Evolutionary conservation across 2,329 filamentous ascomycete genomes (phyloP).

Genomic region (Juglanconis oblonga): DNA sequence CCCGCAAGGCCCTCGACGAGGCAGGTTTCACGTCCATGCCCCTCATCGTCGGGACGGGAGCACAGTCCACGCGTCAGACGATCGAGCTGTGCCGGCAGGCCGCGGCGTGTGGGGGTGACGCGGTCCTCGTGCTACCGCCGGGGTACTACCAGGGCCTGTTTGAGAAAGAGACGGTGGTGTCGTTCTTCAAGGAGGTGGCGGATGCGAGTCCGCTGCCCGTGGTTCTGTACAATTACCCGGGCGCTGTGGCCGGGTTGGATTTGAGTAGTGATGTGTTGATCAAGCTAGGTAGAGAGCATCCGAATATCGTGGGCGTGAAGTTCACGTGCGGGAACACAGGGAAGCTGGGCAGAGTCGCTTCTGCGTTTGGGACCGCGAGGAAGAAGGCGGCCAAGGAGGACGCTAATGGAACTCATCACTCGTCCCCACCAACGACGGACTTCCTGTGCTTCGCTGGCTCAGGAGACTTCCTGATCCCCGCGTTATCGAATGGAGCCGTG

Average conservation of each 20-base stretch:
- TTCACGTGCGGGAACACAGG: conserved; percentile 57
- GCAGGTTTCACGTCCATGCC: conserved; percentile 57
- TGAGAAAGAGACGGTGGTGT: conserved; percentile 49
- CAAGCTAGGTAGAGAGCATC: conserved; percentile 41
- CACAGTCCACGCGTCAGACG: conserved; percentile 64
- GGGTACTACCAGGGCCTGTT: conserved; percentile 64
- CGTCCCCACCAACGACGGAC: background rate
- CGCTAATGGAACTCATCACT: conserved; percentile 8
- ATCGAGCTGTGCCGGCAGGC: conserved; percentile 64
- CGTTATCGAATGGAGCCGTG: conserved; percentile 65
- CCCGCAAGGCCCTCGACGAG: conserved; percentile 51
- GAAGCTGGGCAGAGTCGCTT: conserved; percentile 54
- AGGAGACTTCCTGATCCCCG: conserved; percentile 72
- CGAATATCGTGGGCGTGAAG: conserved; percentile 54
- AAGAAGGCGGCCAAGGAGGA: conserved; percentile 18
- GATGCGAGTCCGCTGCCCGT: conserved; percentile 46
- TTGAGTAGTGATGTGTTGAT: conserved; percentile 49
- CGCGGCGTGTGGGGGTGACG: conserved; percentile 60
- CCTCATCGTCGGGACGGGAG: conserved; percentile 65
- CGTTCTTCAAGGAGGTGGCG: conserved; percentile 60
- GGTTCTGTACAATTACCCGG: conserved; percentile 55
- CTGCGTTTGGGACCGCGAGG: conserved; percentile 26
- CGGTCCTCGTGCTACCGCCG: conserved; percentile 64
- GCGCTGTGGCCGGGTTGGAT: conserved; percentile 49
- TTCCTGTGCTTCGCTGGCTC: conserved; percentile 73